Base-by-base conservation (phyloP, 208 protist genomes). In the Phytomonas sp. region DNA sequence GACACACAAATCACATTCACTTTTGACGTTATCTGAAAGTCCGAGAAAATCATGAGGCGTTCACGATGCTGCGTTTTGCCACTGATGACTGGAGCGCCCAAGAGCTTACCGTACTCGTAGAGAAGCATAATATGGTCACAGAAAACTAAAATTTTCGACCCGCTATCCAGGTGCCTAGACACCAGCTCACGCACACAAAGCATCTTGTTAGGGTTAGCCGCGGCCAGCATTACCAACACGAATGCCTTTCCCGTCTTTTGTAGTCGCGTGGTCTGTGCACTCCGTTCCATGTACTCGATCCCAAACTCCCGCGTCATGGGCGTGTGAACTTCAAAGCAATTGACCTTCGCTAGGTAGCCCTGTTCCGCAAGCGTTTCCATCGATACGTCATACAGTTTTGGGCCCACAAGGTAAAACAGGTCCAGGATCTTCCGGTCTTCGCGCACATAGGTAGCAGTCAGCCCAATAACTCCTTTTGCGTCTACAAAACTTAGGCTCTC, bases 141-240 rank as follows among this genome's bases (percentile, higher is more conserved):
- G 84, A 99, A 99, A 60, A 99, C 97, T 17, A 99, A 92, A 61
- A 99, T 98, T 76, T 99, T 99, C 53, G 99, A 96, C 7, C 93
- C 94, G 34, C 81, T 77, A 9, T 71, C 73, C 28, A 88, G 75
- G 81, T 99, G 98, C 40, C 91, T 94, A 40, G 76, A 70, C 26
- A 99, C 96, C n/a, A 99, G 87, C 71, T 88, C 84, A 37, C 79
- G 74, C 40, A 94, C 86, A 63, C 88, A 96, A 17, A 88, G 72
- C 85, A 97, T 95, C 76, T 97, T 97, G 72, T 91, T 82, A 11
- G 93, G 91, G 68, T 97, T 97, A 7, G 89, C 80, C 0, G 89
- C 89, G 15, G 89, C 92, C 26, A 97, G 67, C 73, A 93, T 79
- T 20, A 92, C 80, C 29, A 96, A 77, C 28, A 84, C 77, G 23